These are phyloP conservation scores for Suillus weaverae DNA, from an alignment of 768 basidiomycete species.

Conservation along the genomic window DNA sequence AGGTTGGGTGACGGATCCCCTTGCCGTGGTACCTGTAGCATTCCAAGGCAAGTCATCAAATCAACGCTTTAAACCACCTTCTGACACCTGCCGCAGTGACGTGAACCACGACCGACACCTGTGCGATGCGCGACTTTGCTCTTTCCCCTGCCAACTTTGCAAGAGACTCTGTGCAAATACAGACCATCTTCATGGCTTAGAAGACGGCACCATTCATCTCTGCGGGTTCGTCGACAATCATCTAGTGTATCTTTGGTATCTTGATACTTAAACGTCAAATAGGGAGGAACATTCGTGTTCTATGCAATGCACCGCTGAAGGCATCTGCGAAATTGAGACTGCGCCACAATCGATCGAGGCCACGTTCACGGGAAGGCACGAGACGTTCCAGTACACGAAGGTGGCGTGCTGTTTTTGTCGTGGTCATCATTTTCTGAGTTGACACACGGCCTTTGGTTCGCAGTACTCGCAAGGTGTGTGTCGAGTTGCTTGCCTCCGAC, in stretches of 20 bases:
- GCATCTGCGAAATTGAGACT: constrained; percentile 60
- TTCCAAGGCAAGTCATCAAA: constrained; percentile 37
- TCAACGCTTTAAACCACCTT: not conserved
- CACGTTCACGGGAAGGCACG: constrained; percentile 58
- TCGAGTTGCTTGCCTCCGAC: not conserved
- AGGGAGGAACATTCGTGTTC: constrained; percentile 57
- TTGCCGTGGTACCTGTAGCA: constrained; percentile 44
- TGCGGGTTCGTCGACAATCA: constrained; percentile 46
- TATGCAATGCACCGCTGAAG: constrained; percentile 41
- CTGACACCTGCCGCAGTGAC: constrained; percentile 35
- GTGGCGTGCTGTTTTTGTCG: constrained; percentile 26
- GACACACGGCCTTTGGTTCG: not conserved
- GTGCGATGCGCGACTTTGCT: constrained; percentile 55
- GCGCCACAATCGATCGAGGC: constrained; percentile 60
- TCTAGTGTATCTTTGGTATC: constrained; percentile 9
- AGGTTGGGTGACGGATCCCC: constrained; percentile 30
- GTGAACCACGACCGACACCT: constrained; percentile 44
- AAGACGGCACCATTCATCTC: constrained; percentile 43
- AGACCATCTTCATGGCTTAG: constrained; percentile 55
- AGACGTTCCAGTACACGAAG: constrained; percentile 67
- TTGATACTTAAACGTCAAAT: not conserved
- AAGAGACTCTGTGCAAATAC: constrained; percentile 47
- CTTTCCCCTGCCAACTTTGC: constrained; percentile 54
- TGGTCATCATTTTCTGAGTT: not conserved
- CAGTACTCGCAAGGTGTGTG: constrained; percentile 55